Base-by-base conservation (phyloP, 352 stramenopile species). In the Phytophthora ramorum region DNA sequence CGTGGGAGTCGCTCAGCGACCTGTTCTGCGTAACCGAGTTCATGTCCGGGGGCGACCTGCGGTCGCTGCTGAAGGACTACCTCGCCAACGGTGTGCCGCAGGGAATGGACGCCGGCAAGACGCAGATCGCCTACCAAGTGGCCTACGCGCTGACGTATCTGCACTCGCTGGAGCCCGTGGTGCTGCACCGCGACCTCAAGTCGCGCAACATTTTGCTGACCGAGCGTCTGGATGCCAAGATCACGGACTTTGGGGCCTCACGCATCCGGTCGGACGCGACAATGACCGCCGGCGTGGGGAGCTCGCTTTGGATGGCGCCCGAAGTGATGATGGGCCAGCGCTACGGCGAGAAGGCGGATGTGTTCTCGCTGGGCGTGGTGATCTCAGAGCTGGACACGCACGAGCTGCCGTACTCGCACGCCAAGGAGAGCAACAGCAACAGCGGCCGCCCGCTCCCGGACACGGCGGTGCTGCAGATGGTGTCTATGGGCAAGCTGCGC, bases 161-260 rank as follows among this genome's bases (percentile, higher is more conserved):
- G 34, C 68, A 69, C 44, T 70, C 61, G 12, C 40, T 75, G 35
- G 54, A 63, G 17, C 63, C 66, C 4, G 58, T 68, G 47, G 63
- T 76, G 45, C 47, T 76, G 35, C 81, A 88, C 53, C 78, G 81
- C 13, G 81, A 87, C 46, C 78, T 90, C 64, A 90, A 90, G 52
- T 84, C 75, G 16, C 74, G 81, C 52, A 90, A 90, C 60, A 80
- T 90, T 40, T 62, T 90, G 37, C 57, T 90, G n/a, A 78, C 70
- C 6, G 40, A 41, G 24, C 60, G 58, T 26, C 58, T 81, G 38
- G 37, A 78, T 19, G 73, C 73, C 19, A 87, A 84, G 35, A 26
- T 87, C 19, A 84, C 76, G 7, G 76, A 85, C 66, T 88, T 88
- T 73, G 76, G 73, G 4, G 50, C 59, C 1, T 78, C 73, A 6